phyloP scores from a whole-genome alignment of 2,329 filamentous ascomycete species.

The Fonsecaea multimorphosa region DNA sequence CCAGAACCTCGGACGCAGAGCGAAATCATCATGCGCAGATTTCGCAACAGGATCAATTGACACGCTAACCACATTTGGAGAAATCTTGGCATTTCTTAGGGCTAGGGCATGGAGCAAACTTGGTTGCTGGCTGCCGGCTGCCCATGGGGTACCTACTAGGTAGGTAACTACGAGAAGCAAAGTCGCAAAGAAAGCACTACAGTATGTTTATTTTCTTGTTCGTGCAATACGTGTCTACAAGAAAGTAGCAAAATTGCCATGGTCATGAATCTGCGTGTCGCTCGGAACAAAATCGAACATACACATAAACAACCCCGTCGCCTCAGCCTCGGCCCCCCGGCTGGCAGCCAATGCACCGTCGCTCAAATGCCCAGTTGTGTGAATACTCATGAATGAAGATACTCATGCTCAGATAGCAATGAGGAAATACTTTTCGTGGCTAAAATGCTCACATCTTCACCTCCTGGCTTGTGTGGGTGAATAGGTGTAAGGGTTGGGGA shows the following conservation, averaged over 20 bases:
- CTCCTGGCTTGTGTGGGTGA: slow-evolving; percentile 31
- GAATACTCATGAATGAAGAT: background rate
- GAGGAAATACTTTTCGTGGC: background rate
- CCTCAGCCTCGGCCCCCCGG: background rate
- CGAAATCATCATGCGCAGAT: slow-evolving; percentile 9
- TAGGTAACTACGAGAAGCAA: background rate
- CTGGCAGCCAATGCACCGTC: slow-evolving; percentile 9
- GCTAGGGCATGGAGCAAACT: background rate
- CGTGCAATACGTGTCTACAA: background rate
- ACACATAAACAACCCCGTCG: background rate
- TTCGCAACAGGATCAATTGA: background rate
- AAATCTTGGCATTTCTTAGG: slow-evolving; percentile 10
- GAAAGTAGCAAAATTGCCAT: background rate
- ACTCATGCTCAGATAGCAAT: background rate
- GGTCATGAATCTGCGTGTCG: slow-evolving; percentile 6
- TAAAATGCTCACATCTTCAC: slow-evolving; percentile 15
- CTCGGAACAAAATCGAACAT: background rate
- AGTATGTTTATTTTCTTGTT: background rate
- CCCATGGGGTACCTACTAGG: background rate
- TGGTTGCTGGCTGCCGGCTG: background rate
- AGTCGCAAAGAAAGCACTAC: background rate
- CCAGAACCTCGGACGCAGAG: background rate
- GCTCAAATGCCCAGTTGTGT: slow-evolving; percentile 10
- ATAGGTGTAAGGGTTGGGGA: slow-evolving; percentile 76
- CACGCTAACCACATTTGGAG: slow-evolving; percentile 10